Evolutionary conservation across 2,329 filamentous ascomycete species (phyloP), one percentile per base, ranked within the genome.

Genomic region (Thielaviopsis cerberus): DNA sequence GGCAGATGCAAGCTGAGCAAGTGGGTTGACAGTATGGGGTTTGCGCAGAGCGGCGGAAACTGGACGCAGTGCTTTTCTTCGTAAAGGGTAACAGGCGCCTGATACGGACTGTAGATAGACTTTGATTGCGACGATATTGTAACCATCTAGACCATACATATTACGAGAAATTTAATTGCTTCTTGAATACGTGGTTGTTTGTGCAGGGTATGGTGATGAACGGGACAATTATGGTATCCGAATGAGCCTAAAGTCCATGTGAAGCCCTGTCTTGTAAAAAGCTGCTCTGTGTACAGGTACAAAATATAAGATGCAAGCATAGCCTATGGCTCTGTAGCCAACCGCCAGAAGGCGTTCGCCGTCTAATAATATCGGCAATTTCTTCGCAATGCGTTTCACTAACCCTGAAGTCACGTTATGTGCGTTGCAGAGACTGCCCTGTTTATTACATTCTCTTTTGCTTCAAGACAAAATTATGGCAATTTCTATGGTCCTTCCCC

Each of bases 11-110:
- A 67, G 62, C 67, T 94, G 61, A 72, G 73, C 62, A 76, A 74
- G 11, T 95, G 91, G 69, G 77, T 96, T 15, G 72, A 85, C 27
- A 86, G 85, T 62, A 71, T 94, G 65, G 77, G 73, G 54, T 95
- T 92, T 75, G 86, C 85, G 1, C 77, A 76, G 63, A 69, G 67
- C 8, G 86, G 86, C 15, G 90, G 90, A 0, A 69, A 78, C 53
- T 96, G 90, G 90, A 73, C 76, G 57, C 66, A 76, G 61, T 94
- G 88, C 67, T 77, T 74, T 61, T 64, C 61, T 34, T 71, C 63
- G 64, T 51, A 22, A 23, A 20, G 8, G 4, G 22, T 3, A 8
- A 48, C n/a, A 48, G 41, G 41, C 41, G 41, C 7, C n/a, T 17
- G n/a, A n/a, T n/a, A n/a, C n/a, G n/a, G n/a, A n/a, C n/a, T n/a